A percentile compares a stretch with the other conserved stretches of the same genome.
Conservation (phyloP, 352 stramenopile genomes). For the Globisporangium viniferum region DNA sequence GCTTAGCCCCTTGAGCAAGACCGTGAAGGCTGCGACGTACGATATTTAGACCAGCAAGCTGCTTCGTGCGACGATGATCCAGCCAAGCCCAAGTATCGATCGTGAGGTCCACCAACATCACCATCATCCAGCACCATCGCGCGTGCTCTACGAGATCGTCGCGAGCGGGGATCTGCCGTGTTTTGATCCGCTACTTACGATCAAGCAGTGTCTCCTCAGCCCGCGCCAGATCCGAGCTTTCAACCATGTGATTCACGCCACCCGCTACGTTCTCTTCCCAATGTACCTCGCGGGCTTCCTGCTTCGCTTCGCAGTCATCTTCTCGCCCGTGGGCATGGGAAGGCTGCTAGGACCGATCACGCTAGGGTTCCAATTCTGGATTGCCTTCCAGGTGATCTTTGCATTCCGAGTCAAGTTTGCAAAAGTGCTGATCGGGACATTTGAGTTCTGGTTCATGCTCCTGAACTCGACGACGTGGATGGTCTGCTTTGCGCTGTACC, state of each 20-base stretch:
- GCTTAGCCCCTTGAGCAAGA: too few relatives aligned
- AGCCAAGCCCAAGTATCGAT: background rate
- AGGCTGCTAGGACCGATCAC: constrained; percentile 8
- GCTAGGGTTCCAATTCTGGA: constrained; percentile 7
- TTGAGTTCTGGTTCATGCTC: constrained; percentile 11
- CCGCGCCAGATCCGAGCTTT: background rate
- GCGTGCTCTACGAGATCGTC: constrained; percentile 15
- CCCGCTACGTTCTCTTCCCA: constrained; percentile 5
- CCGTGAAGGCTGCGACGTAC: too few relatives aligned
- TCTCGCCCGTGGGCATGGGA: background rate
- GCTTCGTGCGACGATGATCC: background rate
- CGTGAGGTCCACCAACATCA: background rate
- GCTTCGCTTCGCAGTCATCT: constrained; percentile 3
- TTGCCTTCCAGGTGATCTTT: constrained; percentile 4
- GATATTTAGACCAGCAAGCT: too few relatives aligned
- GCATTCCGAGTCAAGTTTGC: constrained; percentile 9
- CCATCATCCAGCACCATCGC: background rate
- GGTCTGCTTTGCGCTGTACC: background rate
- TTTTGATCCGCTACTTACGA: constrained; percentile 10
- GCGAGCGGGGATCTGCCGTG: constrained; percentile 6
- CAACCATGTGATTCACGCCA: constrained; percentile 1
- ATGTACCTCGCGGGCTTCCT: background rate
- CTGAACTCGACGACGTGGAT: constrained; percentile 8
- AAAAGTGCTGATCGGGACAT: constrained; percentile 7
- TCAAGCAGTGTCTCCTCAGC: constrained; percentile 11